phyloP scores from a whole-genome alignment of 2,329 filamentous ascomycete genomes.

The Clarireedia paspali region DNA sequence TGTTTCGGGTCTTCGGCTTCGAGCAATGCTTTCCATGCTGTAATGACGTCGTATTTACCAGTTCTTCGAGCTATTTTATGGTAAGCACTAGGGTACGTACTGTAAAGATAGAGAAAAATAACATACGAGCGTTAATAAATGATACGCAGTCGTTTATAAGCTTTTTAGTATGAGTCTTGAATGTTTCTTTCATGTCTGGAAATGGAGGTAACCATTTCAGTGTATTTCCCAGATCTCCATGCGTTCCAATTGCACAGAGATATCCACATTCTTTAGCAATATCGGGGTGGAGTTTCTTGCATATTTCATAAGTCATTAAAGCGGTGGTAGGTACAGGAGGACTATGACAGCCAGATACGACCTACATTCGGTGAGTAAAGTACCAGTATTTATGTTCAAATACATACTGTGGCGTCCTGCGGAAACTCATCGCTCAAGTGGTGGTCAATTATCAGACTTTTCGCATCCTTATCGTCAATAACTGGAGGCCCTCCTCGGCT shows the following conservation, averaged over 20 bases:
- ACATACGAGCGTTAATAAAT: conserved; percentile 50
- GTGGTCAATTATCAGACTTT: conserved; percentile 56
- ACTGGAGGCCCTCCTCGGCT: conserved; percentile 47
- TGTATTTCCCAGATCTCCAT: conserved; percentile 57
- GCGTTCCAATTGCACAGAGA: conserved; percentile 57
- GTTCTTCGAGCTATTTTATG: conserved; percentile 42
- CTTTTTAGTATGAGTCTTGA: conserved; percentile 56
- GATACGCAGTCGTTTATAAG: conserved; percentile 55
- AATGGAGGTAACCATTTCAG: conserved; percentile 61
- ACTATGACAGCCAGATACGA: conserved; percentile 55
- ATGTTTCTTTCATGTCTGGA: conserved; percentile 53
- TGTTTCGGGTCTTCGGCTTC: conserved; percentile 42
- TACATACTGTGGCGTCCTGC: conserved; percentile 25
- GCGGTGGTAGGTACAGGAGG: conserved; percentile 60
- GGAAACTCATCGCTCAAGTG: conserved; percentile 54
- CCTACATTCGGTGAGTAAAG: conserved; percentile 21
- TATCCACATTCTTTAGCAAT: conserved; percentile 46
- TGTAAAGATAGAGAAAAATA: background rate
- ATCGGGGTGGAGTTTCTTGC: conserved; percentile 44
- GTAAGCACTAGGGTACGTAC: background rate
- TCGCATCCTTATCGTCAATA: conserved; percentile 38
- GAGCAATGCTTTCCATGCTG: conserved; percentile 52
- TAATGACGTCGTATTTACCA: conserved; percentile 49
- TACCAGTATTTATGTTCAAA: background rate
- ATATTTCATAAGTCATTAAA: conserved; percentile 57